A percentile compares a stretch with the other conserved stretches of the same genome.
phyloP scores from a whole-genome alignment of 495 filamentous ascomycete species.

The Durotheca rogersii region DNA sequence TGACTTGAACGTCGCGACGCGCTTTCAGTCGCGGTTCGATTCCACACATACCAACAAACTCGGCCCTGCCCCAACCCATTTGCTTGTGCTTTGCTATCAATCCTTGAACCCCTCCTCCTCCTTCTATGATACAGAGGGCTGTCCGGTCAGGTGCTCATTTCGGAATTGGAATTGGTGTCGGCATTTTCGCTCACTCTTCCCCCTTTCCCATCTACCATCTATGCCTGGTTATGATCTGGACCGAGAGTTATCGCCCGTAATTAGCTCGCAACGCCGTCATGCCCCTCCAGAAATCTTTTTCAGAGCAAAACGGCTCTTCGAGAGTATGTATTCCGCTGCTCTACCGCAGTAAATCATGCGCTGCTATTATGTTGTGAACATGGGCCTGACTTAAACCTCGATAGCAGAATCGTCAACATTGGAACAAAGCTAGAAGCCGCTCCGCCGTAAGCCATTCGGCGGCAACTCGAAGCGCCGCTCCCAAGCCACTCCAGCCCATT shows the following conservation, averaged over 20 bases:
- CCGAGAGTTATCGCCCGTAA: constrained; percentile 12
- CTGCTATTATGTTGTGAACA: background rate
- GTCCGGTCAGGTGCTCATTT: background rate
- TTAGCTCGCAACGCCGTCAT: constrained; percentile 29
- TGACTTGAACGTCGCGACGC: no score
- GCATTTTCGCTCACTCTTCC: background rate
- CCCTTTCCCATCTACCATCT: background rate
- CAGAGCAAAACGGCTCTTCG: constrained; percentile 43
- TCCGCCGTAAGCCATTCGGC: constrained; percentile 34
- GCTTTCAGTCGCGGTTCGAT: background rate
- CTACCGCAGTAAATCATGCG: background rate
- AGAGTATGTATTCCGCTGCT: constrained; percentile 23
- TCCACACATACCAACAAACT: background rate
- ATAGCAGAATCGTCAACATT: constrained; percentile 46
- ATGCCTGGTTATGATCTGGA: background rate
- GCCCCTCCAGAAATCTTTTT: constrained; percentile 55
- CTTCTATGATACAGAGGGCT: background rate
- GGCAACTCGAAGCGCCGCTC: constrained; percentile 10
- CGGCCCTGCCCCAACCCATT: background rate
- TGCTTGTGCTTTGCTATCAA: background rate
- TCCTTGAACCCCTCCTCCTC: background rate
- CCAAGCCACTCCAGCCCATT: constrained; percentile 42
- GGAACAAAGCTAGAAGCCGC: constrained; percentile 52
- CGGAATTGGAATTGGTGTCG: constrained; percentile 4
- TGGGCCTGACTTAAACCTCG: constrained; percentile 9